Evolutionary conservation across 2,329 filamentous ascomycete species (phyloP).

Genomic region (Diplodia intermedia): DNA sequence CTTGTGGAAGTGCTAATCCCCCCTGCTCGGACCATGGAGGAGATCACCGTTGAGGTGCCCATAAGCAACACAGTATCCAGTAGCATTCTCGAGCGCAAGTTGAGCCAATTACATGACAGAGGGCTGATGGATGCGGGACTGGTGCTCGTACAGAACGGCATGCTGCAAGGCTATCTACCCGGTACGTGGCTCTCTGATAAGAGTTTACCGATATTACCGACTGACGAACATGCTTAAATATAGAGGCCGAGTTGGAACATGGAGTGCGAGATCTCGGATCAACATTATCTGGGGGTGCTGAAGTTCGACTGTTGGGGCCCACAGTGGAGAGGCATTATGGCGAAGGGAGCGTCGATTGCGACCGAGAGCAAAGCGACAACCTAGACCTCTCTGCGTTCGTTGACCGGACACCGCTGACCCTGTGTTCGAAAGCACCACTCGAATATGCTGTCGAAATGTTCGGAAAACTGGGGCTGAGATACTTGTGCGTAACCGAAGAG

Average conservation of each 20-base stretch:
- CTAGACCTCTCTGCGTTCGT: slow-evolving; percentile 59
- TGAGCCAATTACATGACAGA: slow-evolving; percentile 55
- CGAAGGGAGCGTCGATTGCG: slow-evolving; percentile 33
- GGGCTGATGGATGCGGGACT: slow-evolving; percentile 65
- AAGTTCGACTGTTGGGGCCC: slow-evolving; percentile 51
- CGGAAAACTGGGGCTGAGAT: slow-evolving; percentile 62
- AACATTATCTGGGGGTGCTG: slow-evolving; percentile 44
- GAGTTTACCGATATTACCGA: slow-evolving; percentile 30
- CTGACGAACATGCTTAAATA: background rate
- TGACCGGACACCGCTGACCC: slow-evolving; percentile 60
- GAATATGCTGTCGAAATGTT: slow-evolving; percentile 68
- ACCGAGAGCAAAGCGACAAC: slow-evolving; percentile 36
- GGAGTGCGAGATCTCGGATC: slow-evolving; percentile 50
- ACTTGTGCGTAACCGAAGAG: slow-evolving; percentile 62
- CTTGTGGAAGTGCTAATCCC: slow-evolving; percentile 54
- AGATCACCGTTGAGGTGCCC: slow-evolving; percentile 61
- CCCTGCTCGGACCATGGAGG: slow-evolving; percentile 61
- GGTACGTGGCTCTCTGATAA: background rate
- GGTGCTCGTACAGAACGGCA: slow-evolving; percentile 58
- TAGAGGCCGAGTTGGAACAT: slow-evolving; percentile 60
- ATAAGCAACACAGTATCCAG: slow-evolving; percentile 53
- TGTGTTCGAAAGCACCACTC: slow-evolving; percentile 61
- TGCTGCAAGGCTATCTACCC: slow-evolving; percentile 63
- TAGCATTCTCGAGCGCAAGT: slow-evolving; percentile 53
- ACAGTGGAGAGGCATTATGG: slow-evolving; percentile 38